These are phyloP conservation scores for Strigomonas culicis DNA, from an alignment of 208 protist species.

Conservation along the genomic window DNA sequence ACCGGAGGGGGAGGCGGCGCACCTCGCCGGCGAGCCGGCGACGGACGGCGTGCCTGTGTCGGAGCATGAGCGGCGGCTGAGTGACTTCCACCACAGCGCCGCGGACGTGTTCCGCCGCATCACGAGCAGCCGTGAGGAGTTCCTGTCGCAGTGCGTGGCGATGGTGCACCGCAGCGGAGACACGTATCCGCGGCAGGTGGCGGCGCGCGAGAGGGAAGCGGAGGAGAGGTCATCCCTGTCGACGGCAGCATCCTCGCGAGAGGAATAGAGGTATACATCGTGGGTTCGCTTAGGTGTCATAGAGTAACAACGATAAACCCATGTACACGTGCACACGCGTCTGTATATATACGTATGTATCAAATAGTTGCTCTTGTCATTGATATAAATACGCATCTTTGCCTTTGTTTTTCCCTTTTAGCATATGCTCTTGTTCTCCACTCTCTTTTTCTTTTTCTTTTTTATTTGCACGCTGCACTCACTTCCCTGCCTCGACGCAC, in stretches of 20 bases:
- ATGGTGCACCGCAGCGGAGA: constrained; percentile 45
- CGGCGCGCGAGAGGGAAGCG: neutral
- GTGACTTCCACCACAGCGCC: constrained; percentile 62
- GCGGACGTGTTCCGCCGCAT: constrained; percentile 71
- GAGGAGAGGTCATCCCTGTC: neutral
- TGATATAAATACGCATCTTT: neutral
- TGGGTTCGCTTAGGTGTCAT: neutral
- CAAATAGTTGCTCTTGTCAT: neutral
- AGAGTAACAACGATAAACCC: neutral
- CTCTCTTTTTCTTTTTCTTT: constrained; percentile 5
- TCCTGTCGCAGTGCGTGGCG: constrained; percentile 64
- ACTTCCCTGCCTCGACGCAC: neutral
- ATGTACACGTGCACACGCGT: neutral
- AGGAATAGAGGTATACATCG: neutral
- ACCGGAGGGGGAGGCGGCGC: neutral
- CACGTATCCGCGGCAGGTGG: neutral
- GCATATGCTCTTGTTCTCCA: neutral
- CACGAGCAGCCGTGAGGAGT: constrained; percentile 66
- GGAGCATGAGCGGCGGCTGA: constrained; percentile 55
- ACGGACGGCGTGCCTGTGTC: constrained; percentile 8
- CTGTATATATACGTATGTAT: neutral
- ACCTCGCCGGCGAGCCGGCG: neutral
- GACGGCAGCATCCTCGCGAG: neutral
- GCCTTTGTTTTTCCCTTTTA: neutral
- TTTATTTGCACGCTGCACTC: neutral